Percentiles rank a stretch among this genome's conserved stretches.
phyloP scores from a whole-genome alignment of 192 early-diverging fungal genomes.

The Backusella tuberculispora region DNA sequence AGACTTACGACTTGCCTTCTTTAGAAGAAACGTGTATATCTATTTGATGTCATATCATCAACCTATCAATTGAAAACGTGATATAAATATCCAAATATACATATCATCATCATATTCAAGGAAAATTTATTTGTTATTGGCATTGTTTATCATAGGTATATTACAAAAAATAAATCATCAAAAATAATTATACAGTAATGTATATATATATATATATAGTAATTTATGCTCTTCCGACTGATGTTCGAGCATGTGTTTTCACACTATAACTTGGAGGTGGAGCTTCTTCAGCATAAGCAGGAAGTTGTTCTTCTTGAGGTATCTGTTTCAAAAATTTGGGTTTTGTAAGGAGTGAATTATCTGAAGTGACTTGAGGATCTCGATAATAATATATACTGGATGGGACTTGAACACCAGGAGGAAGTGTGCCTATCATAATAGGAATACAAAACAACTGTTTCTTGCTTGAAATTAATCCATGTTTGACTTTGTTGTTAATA shows the following conservation, averaged over 20 bases:
- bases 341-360: slow-evolving; percentile 13
- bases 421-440: slow-evolving; percentile 4
- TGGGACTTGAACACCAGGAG: background rate
- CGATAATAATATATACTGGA: background rate
- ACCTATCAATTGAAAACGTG: too few relatives aligned
- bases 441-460: slow-evolving; percentile 13
- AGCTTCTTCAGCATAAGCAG: background rate
- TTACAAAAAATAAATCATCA: too few relatives aligned
- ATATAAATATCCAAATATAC: too few relatives aligned
- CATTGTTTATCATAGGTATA: too few relatives aligned
- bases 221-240: too few relatives aligned
- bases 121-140: too few relatives aligned
- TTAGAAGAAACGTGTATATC: too few relatives aligned
- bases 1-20: too few relatives aligned
- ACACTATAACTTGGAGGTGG: background rate
- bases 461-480: background rate
- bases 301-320: slow-evolving; percentile 4
- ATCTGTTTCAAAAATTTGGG: slow-evolving; percentile 14
- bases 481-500: background rate
- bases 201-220: too few relatives aligned
- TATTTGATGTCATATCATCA: too few relatives aligned
- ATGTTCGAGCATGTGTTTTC: background rate
- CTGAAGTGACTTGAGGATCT: background rate
- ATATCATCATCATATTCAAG: too few relatives aligned
- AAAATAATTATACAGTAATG: too few relatives aligned